Conservation (phyloP, 2,329 filamentous ascomycete genomes). For the Xylaria arbuscula region DNA sequence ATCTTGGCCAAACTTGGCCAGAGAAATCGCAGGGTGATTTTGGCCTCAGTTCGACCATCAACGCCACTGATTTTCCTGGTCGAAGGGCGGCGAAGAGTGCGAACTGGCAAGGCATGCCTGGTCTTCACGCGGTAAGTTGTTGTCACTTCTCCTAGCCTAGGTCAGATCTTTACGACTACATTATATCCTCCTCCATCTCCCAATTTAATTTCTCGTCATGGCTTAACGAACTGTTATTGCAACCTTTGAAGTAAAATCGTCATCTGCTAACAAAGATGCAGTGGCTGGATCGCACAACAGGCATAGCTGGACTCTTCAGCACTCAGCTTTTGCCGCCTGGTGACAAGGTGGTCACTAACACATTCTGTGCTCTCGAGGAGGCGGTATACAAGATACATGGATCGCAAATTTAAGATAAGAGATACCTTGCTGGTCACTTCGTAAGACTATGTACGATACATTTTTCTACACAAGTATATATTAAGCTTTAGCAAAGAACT, state of each 20-base stretch:
- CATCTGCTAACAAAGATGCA: neutral
- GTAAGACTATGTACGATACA: neutral
- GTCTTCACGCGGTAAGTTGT: conserved; percentile 18
- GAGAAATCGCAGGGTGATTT: conserved; percentile 11
- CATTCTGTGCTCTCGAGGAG: conserved; percentile 20
- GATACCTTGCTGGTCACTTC: neutral
- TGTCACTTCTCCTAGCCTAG: neutral
- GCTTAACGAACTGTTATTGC: neutral
- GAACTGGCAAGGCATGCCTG: conserved; percentile 21
- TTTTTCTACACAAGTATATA: no score
- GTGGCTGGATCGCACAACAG: conserved; percentile 21
- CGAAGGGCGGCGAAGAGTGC: conserved; percentile 23
- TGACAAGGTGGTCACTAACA: conserved; percentile 11
- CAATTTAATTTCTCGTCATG: neutral
- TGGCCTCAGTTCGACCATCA: conserved; percentile 21
- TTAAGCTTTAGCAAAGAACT: no score
- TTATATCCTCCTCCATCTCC: neutral
- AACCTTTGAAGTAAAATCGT: neutral
- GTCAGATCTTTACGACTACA: neutral
- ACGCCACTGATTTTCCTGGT: conserved; percentile 13
- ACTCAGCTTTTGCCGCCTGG: conserved; percentile 20
- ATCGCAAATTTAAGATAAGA: neutral
- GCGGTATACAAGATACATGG: conserved; percentile 5
- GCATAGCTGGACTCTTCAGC: conserved; percentile 15
- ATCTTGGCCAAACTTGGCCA: conserved; percentile 20